Evolutionary conservation across 495 filamentous ascomycete genomes (phyloP).

Genomic region (Saxophila tyrrhenica): DNA sequence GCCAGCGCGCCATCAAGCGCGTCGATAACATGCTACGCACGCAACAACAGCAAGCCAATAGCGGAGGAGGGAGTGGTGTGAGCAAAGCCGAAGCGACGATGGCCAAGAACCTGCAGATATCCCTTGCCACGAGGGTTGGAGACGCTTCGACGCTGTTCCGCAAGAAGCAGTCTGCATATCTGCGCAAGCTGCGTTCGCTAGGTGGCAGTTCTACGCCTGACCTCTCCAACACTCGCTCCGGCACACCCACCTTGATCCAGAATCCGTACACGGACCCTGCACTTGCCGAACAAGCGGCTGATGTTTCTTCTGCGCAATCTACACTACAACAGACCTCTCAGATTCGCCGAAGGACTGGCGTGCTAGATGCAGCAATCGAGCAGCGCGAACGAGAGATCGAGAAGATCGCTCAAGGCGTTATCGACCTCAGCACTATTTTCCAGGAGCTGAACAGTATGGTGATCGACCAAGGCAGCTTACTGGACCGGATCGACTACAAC

Average conservation of each 20-base stretch:
- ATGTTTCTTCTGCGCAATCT: constrained; percentile 82
- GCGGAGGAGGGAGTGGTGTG: constrained; percentile 37
- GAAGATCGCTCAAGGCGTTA: constrained; percentile 94
- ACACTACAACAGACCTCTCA: constrained; percentile 63
- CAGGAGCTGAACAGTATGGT: constrained; percentile 92
- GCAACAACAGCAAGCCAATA: constrained; percentile 41
- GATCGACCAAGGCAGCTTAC: constrained; percentile 95
- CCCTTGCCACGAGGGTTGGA: constrained; percentile 74
- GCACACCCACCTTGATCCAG: constrained; percentile 44
- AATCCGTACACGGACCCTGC: constrained; percentile 67
- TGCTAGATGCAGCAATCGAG: constrained; percentile 74
- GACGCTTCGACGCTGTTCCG: constrained; percentile 86
- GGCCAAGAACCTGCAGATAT: constrained; percentile 91
- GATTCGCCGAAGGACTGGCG: constrained; percentile 54
- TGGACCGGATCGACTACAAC: constrained; percentile 97
- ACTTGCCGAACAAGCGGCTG: constrained; percentile 77
- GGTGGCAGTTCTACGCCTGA: constrained; percentile 52
- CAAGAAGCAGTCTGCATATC: constrained; percentile 92
- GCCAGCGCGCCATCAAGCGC: constrained; percentile 74
- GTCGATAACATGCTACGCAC: constrained; percentile 78
- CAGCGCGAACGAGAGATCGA: constrained; percentile 96
- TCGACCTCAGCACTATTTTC: constrained; percentile 92
- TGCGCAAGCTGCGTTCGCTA: constrained; percentile 84
- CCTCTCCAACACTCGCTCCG: constrained; percentile 36
- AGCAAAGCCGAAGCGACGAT: constrained; percentile 81